phyloP scores from a whole-genome alignment of 1,284 basidiomycete species.

The Pseudomicrostroma phylloplanum region DNA sequence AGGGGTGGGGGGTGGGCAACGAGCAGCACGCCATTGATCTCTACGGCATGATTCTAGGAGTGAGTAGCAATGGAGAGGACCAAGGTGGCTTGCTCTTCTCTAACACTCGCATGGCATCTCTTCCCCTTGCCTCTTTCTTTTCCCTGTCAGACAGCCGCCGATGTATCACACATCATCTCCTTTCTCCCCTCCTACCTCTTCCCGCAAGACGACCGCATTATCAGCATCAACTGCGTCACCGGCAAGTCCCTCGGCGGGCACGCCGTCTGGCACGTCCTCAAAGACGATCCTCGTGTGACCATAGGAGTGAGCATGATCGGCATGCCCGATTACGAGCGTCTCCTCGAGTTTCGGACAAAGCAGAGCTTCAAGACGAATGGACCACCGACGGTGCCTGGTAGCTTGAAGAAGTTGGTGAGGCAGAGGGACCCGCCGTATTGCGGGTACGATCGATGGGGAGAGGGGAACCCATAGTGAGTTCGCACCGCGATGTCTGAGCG shows the following conservation, averaged over 20 bases:
- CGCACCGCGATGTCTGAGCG: neutral
- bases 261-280: constrained; percentile 65
- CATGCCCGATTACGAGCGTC: constrained; percentile 63
- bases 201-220: constrained; percentile 61
- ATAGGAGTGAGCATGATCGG: constrained; percentile 69
- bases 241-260: constrained; percentile 75
- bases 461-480: constrained; percentile 7
- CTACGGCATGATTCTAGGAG: constrained; percentile 41
- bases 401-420: constrained; percentile 31
- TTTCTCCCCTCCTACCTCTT: constrained; percentile 72
- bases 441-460: constrained; percentile 18
- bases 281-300: constrained; percentile 61
- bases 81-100: neutral
- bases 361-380: constrained; percentile 35
- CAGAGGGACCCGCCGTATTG: constrained; percentile 34
- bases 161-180: constrained; percentile 73
- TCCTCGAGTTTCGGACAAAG: constrained; percentile 33
- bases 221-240: constrained; percentile 63
- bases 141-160: constrained; percentile 57
- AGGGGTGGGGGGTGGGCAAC: constrained; percentile 50
- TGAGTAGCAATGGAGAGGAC: neutral
- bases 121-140: too few relatives aligned
- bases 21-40: constrained; percentile 46
- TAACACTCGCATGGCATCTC: too few relatives aligned
- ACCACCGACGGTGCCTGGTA: constrained; percentile 38